These are phyloP conservation scores for Acer negundo DNA, from an alignment of 345 rosid genomes.

Conservation along the genomic window DNA sequence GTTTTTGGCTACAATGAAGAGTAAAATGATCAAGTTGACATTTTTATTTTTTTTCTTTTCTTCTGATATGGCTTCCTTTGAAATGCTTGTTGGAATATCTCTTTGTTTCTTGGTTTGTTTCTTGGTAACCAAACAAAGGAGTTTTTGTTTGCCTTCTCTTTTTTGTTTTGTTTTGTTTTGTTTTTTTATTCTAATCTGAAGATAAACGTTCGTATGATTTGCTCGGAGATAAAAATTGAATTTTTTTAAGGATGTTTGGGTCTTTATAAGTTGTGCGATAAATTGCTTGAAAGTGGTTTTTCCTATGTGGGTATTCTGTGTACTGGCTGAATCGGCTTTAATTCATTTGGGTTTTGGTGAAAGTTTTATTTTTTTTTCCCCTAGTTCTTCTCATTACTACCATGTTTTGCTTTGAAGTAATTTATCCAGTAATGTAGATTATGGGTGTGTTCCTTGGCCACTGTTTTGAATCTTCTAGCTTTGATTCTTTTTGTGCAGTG, in stretches of 20 bases:
- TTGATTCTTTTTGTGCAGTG: background rate
- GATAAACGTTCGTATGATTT: background rate
- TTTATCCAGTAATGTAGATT: background rate
- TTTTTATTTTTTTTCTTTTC: background rate
- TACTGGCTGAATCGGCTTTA: constrained; percentile 19
- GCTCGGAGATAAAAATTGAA: background rate
- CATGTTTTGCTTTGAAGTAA: background rate
- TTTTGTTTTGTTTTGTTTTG: background rate
- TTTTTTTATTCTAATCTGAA: background rate
- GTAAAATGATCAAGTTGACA: background rate
- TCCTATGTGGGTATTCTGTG: background rate
- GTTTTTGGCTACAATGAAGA: constrained; percentile 10
- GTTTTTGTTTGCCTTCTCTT: background rate
- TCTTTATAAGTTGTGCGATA: constrained; percentile 11
- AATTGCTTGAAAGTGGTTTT: constrained; percentile 9
- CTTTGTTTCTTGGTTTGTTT: constrained; percentile 9
- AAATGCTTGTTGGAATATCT: background rate
- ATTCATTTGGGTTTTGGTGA: constrained; percentile 5
- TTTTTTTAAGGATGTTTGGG: background rate
- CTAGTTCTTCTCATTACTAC: background rate
- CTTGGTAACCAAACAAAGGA: background rate
- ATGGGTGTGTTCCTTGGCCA: constrained; percentile 1
- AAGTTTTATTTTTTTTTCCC: background rate
- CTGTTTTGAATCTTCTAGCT: background rate
- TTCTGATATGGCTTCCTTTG: no score